These are phyloP conservation scores for Phytophthora aleatoria DNA, from an alignment of 352 stramenopile species.

Conservation along the genomic window DNA sequence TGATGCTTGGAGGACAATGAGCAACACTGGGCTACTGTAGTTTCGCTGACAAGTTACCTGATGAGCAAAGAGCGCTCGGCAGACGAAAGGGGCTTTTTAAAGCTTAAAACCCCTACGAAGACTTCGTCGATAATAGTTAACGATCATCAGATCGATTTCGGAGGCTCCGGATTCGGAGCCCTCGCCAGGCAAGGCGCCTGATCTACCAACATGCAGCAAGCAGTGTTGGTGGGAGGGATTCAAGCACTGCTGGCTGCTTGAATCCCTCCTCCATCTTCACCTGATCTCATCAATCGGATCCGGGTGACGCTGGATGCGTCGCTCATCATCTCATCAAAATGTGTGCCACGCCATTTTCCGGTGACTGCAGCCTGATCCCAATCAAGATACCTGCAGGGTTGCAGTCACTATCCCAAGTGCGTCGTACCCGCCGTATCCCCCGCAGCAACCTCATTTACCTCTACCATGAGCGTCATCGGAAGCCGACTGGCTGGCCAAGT, in stretches of 20 bases:
- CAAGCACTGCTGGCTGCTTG: not conserved
- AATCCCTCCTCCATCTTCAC: not conserved
- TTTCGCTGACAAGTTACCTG: not conserved
- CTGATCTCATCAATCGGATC: not conserved
- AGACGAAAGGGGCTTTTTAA: not conserved
- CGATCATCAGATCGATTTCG: too few relatives aligned
- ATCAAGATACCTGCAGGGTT: slow-evolving; percentile 10
- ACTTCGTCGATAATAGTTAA: too few relatives aligned
- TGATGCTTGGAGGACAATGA: slow-evolving; percentile 12
- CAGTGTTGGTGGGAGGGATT: not conserved
- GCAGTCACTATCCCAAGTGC: slow-evolving; percentile 32
- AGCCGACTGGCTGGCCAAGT: slow-evolving; percentile 73
- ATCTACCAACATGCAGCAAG: not conserved
- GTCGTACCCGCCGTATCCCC: slow-evolving; percentile 5
- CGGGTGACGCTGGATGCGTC: slow-evolving; percentile 7
- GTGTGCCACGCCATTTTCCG: slow-evolving; percentile 7
- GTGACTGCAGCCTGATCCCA: slow-evolving; percentile 7
- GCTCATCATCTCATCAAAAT: slow-evolving; percentile 6
- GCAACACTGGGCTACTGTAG: not conserved
- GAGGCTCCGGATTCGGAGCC: too few relatives aligned
- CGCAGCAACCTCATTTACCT: not conserved
- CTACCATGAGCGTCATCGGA: slow-evolving; percentile 59
- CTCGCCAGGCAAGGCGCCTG: too few relatives aligned
- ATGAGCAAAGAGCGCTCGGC: not conserved
- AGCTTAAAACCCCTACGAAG: too few relatives aligned